Evolutionary conservation across 495 filamentous ascomycete species (phyloP).

Genomic region (Gamarada debralockiae): DNA sequence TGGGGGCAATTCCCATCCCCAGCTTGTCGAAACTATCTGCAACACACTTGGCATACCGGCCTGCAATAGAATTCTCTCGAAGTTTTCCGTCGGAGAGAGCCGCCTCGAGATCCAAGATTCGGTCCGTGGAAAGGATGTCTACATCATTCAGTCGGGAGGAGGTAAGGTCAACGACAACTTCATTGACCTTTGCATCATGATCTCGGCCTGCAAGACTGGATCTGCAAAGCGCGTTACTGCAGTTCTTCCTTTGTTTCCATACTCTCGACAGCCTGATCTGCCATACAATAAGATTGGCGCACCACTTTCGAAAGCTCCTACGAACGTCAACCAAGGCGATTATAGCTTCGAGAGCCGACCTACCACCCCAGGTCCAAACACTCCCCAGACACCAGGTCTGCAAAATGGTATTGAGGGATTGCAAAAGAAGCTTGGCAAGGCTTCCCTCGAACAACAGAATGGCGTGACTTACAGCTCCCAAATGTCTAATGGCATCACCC

Average conservation of each 20-base stretch:
- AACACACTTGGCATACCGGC: slow-evolving; percentile 79
- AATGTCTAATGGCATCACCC: slow-evolving; percentile 28
- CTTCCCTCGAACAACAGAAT: slow-evolving; percentile 50
- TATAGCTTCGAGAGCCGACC: slow-evolving; percentile 96
- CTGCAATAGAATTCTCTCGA: slow-evolving; percentile 76
- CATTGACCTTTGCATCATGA: slow-evolving; percentile 93
- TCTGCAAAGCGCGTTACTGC: slow-evolving; percentile 88
- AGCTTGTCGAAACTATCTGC: slow-evolving; percentile 81
- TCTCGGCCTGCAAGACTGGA: slow-evolving; percentile 96
- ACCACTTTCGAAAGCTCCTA: slow-evolving; percentile 68
- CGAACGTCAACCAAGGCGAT: slow-evolving; percentile 49
- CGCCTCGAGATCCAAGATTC: slow-evolving; percentile 93
- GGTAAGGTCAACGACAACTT: slow-evolving; percentile 94
- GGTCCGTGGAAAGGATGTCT: slow-evolving; percentile 96
- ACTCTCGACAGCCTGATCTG: slow-evolving; percentile 90
- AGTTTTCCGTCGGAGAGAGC: slow-evolving; percentile 93
- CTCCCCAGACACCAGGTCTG: slow-evolving; percentile 58
- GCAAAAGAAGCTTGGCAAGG: slow-evolving; percentile 60
- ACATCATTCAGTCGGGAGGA: slow-evolving; percentile 88
- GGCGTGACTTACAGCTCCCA: slow-evolving; percentile 16
- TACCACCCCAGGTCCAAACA: slow-evolving; percentile 70
- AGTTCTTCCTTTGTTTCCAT: slow-evolving; percentile 93
- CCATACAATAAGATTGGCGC: slow-evolving; percentile 95
- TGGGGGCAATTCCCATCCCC: slow-evolving; percentile 87
- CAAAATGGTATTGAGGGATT: slow-evolving; percentile 49